These are phyloP conservation scores for Myriosclerotinia duriaeana DNA, from an alignment of 2,329 filamentous ascomycete species.

Conservation along the genomic window DNA sequence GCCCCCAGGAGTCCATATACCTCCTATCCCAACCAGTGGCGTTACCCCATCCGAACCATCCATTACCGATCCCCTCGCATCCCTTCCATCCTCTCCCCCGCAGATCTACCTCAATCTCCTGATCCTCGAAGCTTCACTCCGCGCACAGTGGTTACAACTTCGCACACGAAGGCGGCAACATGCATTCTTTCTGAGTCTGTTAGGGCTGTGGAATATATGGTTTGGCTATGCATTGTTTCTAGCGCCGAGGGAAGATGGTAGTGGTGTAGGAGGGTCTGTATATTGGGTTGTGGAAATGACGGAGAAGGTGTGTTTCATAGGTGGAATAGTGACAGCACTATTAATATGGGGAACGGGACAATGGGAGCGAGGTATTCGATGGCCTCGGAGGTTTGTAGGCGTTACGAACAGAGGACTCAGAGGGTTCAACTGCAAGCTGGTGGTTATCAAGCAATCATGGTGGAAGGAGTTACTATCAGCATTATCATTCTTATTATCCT, in stretches of 20 bases:
- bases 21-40: slow-evolving; percentile 42
- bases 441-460: slow-evolving; percentile 80
- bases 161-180: slow-evolving; percentile 87
- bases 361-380: slow-evolving; percentile 92
- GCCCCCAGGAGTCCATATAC: slow-evolving; percentile 52
- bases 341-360: slow-evolving; percentile 94
- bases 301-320: slow-evolving; percentile 89
- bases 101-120: slow-evolving; percentile 94
- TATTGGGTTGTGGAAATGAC: slow-evolving; percentile 94
- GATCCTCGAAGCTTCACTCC: slow-evolving; percentile 90
- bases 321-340: slow-evolving; percentile 80
- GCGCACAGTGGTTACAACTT: slow-evolving; percentile 88
- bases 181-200: slow-evolving; percentile 82
- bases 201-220: slow-evolving; percentile 76
- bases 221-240: slow-evolving; percentile 92
- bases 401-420: slow-evolving; percentile 87
- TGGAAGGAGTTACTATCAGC: slow-evolving; percentile 75
- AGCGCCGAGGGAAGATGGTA: slow-evolving; percentile 92
- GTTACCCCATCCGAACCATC: slow-evolving; percentile 40
- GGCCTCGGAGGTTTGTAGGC: slow-evolving; percentile 88
- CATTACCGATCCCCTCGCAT: slow-evolving; percentile 39
- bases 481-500: slow-evolving; percentile 74
- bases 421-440: slow-evolving; percentile 93
- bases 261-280: slow-evolving; percentile 84
- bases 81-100: slow-evolving; percentile 42